Percentiles rank a stretch among this genome's conserved stretches.
These are phyloP conservation scores for Emericellopsis atlantica DNA, from an alignment of 2,329 filamentous ascomycete species.

Conservation along the genomic window DNA sequence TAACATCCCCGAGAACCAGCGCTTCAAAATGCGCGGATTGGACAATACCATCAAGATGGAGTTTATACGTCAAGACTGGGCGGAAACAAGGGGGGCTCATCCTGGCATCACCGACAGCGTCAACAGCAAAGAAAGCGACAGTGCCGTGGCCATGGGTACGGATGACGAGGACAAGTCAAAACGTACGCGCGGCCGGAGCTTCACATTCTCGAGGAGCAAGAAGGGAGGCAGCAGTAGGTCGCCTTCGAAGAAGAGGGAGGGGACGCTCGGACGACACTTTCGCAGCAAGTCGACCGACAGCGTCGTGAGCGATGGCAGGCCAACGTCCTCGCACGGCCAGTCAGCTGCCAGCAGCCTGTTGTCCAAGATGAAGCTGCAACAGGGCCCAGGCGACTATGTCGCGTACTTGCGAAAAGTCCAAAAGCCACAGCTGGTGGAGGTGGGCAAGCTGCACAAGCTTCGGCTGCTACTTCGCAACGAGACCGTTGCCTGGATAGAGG, in stretches of 20 bases:
- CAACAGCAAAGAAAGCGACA: slow-evolving; percentile 19
- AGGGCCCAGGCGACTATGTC: slow-evolving; percentile 74
- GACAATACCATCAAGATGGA: slow-evolving; percentile 88
- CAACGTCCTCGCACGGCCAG: slow-evolving; percentile 30
- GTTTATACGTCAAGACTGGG: slow-evolving; percentile 83
- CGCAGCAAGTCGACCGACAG: slow-evolving; percentile 64
- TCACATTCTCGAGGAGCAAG: slow-evolving; percentile 57
- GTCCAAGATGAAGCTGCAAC: slow-evolving; percentile 59
- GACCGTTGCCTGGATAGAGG: slow-evolving; percentile 89
- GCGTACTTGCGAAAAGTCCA: slow-evolving; percentile 69
- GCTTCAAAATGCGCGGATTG: slow-evolving; percentile 87
- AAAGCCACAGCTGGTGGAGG: slow-evolving; percentile 73
- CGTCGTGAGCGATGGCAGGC: slow-evolving; percentile 44
- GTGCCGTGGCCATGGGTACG: slow-evolving; percentile 18
- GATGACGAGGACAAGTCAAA: slow-evolving; percentile 38
- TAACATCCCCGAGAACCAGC: slow-evolving; percentile 87
- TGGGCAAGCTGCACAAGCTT: slow-evolving; percentile 91
- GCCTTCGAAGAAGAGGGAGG: slow-evolving; percentile 61
- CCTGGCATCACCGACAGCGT: slow-evolving; percentile 31
- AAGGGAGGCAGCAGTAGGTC: slow-evolving; percentile 45
- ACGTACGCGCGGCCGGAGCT: slow-evolving; percentile 40
- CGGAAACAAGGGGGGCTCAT: slow-evolving; percentile 45
- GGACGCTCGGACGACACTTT: slow-evolving; percentile 48
- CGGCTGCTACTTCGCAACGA: slow-evolving; percentile 83
- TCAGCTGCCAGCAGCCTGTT: slow-evolving; percentile 45